These are phyloP conservation scores for Dacryopinax spathularia DNA, from an alignment of 768 basidiomycete genomes.

Conservation along the genomic window DNA sequence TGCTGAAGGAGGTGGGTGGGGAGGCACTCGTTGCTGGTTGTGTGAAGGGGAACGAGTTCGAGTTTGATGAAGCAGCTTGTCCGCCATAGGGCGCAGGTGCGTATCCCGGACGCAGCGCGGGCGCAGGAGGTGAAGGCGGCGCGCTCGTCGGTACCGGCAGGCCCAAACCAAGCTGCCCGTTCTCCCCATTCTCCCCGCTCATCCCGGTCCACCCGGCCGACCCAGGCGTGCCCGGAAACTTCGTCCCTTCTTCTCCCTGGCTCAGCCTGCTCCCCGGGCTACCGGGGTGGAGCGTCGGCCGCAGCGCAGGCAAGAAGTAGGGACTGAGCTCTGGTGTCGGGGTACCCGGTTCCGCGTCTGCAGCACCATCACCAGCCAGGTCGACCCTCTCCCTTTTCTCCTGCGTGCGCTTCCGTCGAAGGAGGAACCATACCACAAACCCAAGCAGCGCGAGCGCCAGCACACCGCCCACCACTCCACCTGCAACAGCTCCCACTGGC, in stretches of 20 bases:
- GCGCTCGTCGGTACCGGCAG: neutral
- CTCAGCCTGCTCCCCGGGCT: neutral
- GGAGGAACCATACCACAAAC: conserved; percentile 4
- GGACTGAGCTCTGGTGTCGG: neutral
- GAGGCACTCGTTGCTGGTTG: neutral
- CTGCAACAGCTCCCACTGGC: conserved; percentile 9
- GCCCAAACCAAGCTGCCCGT: neutral
- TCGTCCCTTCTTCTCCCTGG: neutral
- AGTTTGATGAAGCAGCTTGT: too few relatives aligned
- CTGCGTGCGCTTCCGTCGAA: neutral
- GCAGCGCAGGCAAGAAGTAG: neutral
- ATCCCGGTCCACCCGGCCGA: neutral
- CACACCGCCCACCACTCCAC: conserved; percentile 14
- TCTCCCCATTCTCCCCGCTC: neutral
- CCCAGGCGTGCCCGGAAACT: neutral
- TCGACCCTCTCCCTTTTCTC: neutral
- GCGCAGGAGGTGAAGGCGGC: neutral
- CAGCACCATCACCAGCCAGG: neutral
- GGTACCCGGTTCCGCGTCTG: too few relatives aligned
- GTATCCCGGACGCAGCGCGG: neutral
- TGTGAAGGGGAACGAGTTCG: too few relatives aligned
- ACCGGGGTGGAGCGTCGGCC: neutral
- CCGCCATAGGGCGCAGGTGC: too few relatives aligned
- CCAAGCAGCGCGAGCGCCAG: conserved; percentile 6
- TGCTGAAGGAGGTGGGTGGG: neutral